Conservation (phyloP, 2,329 filamentous ascomycete genomes). For the Cytospora piceicola region DNA sequence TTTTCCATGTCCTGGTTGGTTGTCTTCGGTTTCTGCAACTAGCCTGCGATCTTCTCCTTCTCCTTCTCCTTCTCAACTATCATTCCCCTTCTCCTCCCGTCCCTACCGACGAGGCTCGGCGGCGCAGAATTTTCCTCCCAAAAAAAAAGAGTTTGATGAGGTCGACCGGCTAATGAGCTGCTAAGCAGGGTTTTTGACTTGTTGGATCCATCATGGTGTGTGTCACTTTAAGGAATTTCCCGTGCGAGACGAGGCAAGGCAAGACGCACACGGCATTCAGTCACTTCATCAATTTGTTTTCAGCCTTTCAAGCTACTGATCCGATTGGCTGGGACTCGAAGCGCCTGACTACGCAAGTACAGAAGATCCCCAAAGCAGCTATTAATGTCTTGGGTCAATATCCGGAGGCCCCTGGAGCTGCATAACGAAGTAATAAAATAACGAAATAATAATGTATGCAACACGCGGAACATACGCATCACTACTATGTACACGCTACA, state of each 20-base stretch:
- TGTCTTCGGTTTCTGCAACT: no score
- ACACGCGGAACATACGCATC: neutral
- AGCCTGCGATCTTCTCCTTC: no score
- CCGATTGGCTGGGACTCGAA: neutral
- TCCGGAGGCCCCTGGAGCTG: constrained; percentile 21
- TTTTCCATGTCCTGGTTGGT: neutral
- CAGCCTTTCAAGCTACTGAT: neutral
- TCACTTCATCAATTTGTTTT: neutral
- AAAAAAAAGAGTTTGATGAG: neutral
- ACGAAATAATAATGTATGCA: constrained; percentile 14
- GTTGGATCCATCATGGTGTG: constrained; percentile 3
- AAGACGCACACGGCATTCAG: neutral
- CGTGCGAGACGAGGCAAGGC: neutral
- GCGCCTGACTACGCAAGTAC: constrained; percentile 2
- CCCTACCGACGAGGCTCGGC: neutral
- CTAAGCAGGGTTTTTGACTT: neutral
- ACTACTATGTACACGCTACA: no score
- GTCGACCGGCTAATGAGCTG: neutral
- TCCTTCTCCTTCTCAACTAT: no score
- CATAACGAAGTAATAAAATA: constrained; percentile 12
- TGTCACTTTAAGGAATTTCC: constrained; percentile 4
- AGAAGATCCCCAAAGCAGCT: neutral
- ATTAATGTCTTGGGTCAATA: constrained; percentile 17
- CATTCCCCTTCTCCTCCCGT: no score
- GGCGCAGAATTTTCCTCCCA: neutral